These are phyloP conservation scores for Pseudonitzschia delicatissima DNA, from an alignment of 108 stramenopile genomes.

Conservation along the genomic window DNA sequence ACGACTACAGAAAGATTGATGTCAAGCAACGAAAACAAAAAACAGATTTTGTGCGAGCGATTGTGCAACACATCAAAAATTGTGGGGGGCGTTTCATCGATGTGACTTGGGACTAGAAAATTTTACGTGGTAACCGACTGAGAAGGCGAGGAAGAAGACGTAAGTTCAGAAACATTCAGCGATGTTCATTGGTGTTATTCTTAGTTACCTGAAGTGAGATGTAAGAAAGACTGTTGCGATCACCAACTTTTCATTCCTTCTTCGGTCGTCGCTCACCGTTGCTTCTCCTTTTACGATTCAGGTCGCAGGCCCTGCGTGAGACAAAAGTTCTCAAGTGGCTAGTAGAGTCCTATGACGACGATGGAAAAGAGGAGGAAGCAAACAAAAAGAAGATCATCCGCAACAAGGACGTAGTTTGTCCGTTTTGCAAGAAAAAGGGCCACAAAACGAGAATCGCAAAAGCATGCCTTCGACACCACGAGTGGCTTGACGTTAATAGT, in stretches of 20 bases:
- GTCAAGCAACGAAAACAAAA: constrained; percentile 30
- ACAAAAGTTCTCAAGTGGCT: constrained; percentile 37
- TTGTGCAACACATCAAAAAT: constrained; percentile 28
- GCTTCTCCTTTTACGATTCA: no score
- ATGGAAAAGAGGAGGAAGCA: background rate
- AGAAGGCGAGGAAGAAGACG: constrained; percentile 36
- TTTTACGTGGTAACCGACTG: constrained; percentile 30
- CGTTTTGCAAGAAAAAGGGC: constrained; percentile 18
- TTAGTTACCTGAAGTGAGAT: background rate
- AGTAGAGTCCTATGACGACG: background rate
- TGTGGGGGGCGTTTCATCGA: constrained; percentile 34
- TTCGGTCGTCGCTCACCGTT: background rate
- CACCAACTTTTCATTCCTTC: no score
- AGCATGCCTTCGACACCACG: constrained; percentile 24
- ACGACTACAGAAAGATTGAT: constrained; percentile 26
- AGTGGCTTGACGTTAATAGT: constrained; percentile 22
- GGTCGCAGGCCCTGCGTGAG: constrained; percentile 30
- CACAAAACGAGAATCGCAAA: constrained; percentile 36
- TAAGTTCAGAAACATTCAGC: background rate
- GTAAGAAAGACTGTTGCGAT: no score
- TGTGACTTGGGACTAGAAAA: constrained; percentile 13
- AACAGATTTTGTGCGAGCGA: constrained; percentile 26
- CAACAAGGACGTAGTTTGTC: constrained; percentile 22
- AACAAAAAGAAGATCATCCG: constrained; percentile 10
- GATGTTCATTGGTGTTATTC: background rate